A percentile compares a stretch with the other conserved stretches of the same genome.
Evolutionary conservation across 1,284 basidiomycete species (phyloP).

Genomic region (Boletus austroedulis): DNA sequence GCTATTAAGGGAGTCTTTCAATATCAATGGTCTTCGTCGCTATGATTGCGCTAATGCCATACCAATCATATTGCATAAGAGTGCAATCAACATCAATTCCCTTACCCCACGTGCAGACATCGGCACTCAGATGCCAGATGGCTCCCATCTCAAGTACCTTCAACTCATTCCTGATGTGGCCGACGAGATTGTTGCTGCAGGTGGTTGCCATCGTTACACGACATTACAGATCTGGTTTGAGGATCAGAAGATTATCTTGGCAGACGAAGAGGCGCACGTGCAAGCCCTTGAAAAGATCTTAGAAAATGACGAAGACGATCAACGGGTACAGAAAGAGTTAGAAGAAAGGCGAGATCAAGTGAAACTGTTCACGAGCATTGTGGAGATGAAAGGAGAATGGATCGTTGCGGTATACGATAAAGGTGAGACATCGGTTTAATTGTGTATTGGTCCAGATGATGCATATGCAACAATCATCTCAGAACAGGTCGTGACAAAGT

Average conservation of each 20-base stretch:
- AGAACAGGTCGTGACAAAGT: neutral
- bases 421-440: neutral
- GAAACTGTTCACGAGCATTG: neutral
- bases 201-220: neutral
- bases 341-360: neutral
- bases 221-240: too few species aligned
- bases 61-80: too few species aligned
- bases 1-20: neutral
- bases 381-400: neutral
- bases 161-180: neutral
- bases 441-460: too few species aligned
- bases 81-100: neutral
- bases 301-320: too few species aligned
- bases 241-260: too few species aligned
- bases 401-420: neutral
- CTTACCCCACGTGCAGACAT: neutral
- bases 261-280: too few species aligned
- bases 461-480: too few species aligned
- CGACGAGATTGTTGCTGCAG: neutral
- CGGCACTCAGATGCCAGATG: neutral
- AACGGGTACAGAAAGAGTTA: too few species aligned
- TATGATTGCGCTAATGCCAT: neutral
- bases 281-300: too few species aligned
- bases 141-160: neutral
- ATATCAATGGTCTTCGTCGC: neutral